These are phyloP conservation scores for Fomitopsis schrenkii DNA, from an alignment of 1,284 basidiomycete genomes.

Conservation along the genomic window DNA sequence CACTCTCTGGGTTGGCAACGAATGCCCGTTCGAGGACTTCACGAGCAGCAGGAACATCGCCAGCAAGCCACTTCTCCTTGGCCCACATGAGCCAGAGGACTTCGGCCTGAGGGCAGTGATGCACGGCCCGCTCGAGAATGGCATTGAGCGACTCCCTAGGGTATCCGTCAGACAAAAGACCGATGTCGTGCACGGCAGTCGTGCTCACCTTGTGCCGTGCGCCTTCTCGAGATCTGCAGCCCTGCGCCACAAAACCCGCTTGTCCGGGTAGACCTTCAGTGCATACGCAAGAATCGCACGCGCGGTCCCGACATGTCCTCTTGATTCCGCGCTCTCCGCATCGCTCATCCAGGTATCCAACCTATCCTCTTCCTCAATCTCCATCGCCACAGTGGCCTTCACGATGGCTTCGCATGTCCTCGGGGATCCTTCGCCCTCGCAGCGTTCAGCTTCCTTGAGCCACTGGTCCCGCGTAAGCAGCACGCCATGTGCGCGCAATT, in stretches of 20 bases:
- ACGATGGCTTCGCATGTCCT: slow-evolving; percentile 93
- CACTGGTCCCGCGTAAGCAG: slow-evolving; percentile 92
- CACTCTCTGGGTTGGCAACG: slow-evolving; percentile 93
- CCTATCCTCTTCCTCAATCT: slow-evolving; percentile 92
- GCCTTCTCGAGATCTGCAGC: slow-evolving; percentile 91
- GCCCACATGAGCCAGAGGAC: slow-evolving; percentile 97
- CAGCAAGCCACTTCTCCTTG: slow-evolving; percentile 90
- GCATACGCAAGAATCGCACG: slow-evolving; percentile 89
- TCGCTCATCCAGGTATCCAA: slow-evolving; percentile 90
- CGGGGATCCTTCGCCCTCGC: slow-evolving; percentile 83
- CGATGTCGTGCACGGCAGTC: slow-evolving; percentile 15
- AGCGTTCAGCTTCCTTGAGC: slow-evolving; percentile 92
- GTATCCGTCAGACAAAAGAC: slow-evolving; percentile 3
- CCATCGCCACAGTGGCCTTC: slow-evolving; percentile 92
- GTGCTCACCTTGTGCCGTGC: slow-evolving; percentile 68
- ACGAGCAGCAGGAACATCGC: slow-evolving; percentile 85
- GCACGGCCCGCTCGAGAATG: slow-evolving; percentile 79
- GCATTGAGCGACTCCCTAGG: slow-evolving; percentile 76
- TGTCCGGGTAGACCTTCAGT: slow-evolving; percentile 87
- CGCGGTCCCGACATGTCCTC: slow-evolving; percentile 79
- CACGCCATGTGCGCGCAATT: slow-evolving; percentile 81
- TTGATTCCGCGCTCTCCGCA: slow-evolving; percentile 76
- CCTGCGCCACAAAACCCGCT: slow-evolving; percentile 78
- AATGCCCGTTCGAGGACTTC: slow-evolving; percentile 88
- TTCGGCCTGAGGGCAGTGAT: slow-evolving; percentile 91